These are phyloP conservation scores for Plasmodium ovale DNA, from an alignment of 169 alveolate species.

Conservation along the genomic window DNA sequence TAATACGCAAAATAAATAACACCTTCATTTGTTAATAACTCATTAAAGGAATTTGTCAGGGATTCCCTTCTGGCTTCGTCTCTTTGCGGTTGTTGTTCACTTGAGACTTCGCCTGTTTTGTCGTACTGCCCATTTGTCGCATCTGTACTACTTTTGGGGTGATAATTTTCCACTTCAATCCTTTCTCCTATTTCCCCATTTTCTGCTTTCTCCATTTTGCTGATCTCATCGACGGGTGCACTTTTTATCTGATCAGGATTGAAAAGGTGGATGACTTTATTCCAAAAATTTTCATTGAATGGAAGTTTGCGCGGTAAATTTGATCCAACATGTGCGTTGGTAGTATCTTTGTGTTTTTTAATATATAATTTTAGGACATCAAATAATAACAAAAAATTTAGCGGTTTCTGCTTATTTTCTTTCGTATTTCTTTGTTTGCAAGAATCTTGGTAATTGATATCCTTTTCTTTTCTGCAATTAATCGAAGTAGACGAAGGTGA, in stretches of 20 bases:
- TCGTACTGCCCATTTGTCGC: background rate
- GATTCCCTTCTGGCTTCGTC: background rate
- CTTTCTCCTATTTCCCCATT: background rate
- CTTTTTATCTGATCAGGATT: background rate
- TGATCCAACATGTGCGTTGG: background rate
- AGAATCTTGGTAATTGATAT: background rate
- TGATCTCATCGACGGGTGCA: background rate
- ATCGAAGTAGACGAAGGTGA: background rate
- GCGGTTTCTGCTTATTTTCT: slow-evolving; percentile 15
- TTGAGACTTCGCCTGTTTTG: background rate
- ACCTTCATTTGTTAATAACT: slow-evolving; percentile 56
- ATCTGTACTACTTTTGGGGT: background rate
- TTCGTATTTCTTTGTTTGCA: background rate
- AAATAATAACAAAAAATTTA: slow-evolving; percentile 27
- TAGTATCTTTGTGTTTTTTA: slow-evolving; percentile 16
- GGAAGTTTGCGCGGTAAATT: slow-evolving; percentile 11
- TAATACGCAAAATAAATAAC: slow-evolving; percentile 65
- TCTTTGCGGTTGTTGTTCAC: background rate
- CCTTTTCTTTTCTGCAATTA: background rate
- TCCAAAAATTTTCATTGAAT: slow-evolving; percentile 11
- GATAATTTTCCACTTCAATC: too few species aligned
- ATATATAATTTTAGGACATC: slow-evolving; percentile 52
- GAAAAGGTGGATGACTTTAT: background rate
- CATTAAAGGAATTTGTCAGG: slow-evolving; percentile 27
- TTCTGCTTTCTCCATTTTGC: background rate